Base-by-base conservation (phyloP, 2,329 filamentous ascomycete species). In the Fusarium begoniae region DNA sequence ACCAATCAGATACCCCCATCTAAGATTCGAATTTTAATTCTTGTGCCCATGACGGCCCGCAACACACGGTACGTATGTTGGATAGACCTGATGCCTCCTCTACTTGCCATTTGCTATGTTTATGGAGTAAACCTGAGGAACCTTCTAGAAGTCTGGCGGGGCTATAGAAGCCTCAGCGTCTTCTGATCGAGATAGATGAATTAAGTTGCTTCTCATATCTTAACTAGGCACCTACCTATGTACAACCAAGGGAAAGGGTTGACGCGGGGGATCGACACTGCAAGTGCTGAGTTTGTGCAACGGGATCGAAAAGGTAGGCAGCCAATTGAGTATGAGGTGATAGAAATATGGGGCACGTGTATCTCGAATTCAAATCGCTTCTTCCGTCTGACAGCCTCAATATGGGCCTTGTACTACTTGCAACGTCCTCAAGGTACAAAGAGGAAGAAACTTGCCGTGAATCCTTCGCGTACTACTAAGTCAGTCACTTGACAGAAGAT, bases 221-320 rank as follows among this genome's bases (percentile, higher is more conserved):
- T 10, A 37, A 37, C 35, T 28, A 26, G 26, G 26, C 26, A 15
- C 32, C 32, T 15, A 17, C 32, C 32, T 15, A 15, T 35, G 15
- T 35, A 35, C 32, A 35, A 35, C 58, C 58, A 32, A 66, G 32
- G 62, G 51, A 43, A 70, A 59, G 63, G 66, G 37, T 69, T 47
- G 43, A 53, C 56, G 60, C 64, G 72, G 69, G 72, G 73, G 72
- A 74, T 74, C 72, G 72, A 70, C 72, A 70, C 53, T 75, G 72
- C 71, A 74, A 69, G 57, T 65, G 51, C 51, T 60, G 68, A 72
- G 57, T 40, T 38, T 38, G 35, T 43, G 47, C 47, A 28, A 47
- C 24, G 50, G 18, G 58, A 40, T 66, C 56, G 41, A 60, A 8
- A 35, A 35, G 32, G 15, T 37, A 18, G 40, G 51, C 14, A 24